phyloP scores from a whole-genome alignment of 352 stramenopile genomes.

The Thraustotheca clavata region DNA sequence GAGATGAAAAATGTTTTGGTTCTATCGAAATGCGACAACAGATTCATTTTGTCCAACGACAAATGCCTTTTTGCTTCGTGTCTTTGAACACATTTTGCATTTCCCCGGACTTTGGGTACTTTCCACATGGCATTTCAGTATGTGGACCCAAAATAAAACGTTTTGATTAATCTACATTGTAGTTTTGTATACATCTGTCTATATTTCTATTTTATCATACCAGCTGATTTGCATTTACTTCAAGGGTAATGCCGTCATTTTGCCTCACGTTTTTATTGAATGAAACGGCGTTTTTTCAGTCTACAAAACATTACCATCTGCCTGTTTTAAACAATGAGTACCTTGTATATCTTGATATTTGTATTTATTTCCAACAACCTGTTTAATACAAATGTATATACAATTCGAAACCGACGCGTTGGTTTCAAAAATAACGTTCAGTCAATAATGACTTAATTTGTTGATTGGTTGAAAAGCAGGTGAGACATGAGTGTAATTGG shows the following conservation, averaged over 20 bases:
- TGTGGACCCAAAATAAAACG: not conserved
- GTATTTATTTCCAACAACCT: not conserved
- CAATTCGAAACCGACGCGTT: slow-evolving; percentile 11
- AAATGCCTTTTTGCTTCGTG: too few relatives aligned
- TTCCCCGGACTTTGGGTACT: too few relatives aligned
- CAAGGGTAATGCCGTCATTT: not conserved
- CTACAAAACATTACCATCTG: not conserved
- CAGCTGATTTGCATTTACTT: not conserved
- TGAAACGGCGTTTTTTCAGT: slow-evolving; percentile 10
- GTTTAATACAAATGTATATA: not conserved
- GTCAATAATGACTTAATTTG: not conserved
- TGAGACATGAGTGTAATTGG: not conserved
- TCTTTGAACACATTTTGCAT: too few relatives aligned
- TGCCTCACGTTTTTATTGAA: not conserved
- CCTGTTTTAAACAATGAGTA: slow-evolving; percentile 4
- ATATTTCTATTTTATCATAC: not conserved
- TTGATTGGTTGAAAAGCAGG: not conserved
- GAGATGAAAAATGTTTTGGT: too few relatives aligned
- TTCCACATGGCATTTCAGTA: not conserved
- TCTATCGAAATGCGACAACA: too few relatives aligned
- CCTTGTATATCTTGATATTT: not conserved
- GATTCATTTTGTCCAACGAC: too few relatives aligned
- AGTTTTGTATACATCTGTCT: not conserved
- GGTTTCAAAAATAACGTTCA: slow-evolving; percentile 4
- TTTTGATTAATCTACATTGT: not conserved